Conservation (phyloP, 1,284 basidiomycete species). For the Cutaneotrichosporon spelunceum region DNA sequence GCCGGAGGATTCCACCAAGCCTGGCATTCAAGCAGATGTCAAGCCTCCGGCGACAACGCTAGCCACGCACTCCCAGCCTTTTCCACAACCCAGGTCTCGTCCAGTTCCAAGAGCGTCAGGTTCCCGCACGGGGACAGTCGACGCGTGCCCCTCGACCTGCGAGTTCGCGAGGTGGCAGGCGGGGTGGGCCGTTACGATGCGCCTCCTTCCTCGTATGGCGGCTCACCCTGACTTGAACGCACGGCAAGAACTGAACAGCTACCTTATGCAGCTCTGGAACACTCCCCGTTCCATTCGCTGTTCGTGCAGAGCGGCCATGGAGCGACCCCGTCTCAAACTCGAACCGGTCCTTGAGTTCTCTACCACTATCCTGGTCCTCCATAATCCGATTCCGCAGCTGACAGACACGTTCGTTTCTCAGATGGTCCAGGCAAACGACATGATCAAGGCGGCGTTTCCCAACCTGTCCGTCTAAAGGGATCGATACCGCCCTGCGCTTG, state of each 20-base stretch:
- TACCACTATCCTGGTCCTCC: background rate
- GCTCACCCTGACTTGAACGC: background rate
- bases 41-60: too few relatives aligned
- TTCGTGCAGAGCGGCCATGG: background rate
- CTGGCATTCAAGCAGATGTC: background rate
- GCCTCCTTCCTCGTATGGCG: background rate
- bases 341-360: background rate
- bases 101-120: background rate
- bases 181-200: background rate
- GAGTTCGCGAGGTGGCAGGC: background rate
- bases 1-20: too few relatives aligned
- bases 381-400: background rate
- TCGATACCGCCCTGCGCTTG: too few relatives aligned
- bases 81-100: too few relatives aligned
- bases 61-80: background rate
- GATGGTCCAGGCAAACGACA: background rate
- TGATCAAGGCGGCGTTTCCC: background rate
- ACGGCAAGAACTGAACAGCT: background rate
- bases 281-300: background rate
- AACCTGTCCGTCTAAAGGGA: background rate
- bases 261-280: background rate
- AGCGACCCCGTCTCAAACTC: background rate
- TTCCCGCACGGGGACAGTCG: background rate
- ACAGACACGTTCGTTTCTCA: background rate
- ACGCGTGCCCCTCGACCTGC: background rate